Percentiles rank a stretch among this genome's conserved stretches.
These are phyloP conservation scores for Ceratocystiopsis sp. DNA, from an alignment of 2,329 filamentous ascomycete genomes.

Conservation along the genomic window DNA sequence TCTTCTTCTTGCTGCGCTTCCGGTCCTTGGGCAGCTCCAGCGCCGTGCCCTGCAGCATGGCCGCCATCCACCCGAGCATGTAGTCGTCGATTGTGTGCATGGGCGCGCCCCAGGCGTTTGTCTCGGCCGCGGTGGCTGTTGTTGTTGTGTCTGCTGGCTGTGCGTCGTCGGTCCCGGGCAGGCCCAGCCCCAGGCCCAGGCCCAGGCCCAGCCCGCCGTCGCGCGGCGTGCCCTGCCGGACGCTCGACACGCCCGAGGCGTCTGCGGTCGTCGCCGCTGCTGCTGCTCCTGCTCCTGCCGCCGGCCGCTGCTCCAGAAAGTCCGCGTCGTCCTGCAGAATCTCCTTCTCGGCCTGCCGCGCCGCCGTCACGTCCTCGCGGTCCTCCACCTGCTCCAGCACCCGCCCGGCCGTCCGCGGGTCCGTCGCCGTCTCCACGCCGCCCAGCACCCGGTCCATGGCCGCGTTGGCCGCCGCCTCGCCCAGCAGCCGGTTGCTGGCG, in stretches of 20 bases:
- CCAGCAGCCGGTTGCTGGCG: constrained; percentile 24
- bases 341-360: constrained; percentile 75
- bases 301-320: constrained; percentile 48
- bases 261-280: constrained; percentile 25
- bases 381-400: constrained; percentile 86
- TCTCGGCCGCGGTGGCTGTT: not conserved
- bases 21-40: constrained; percentile 48
- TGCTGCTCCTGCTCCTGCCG: constrained; percentile 21
- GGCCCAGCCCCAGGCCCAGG: constrained; percentile 1
- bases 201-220: constrained; percentile 12
- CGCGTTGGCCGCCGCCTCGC: constrained; percentile 55
- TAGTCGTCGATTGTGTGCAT: constrained; percentile 56
- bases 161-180: too few relatives aligned
- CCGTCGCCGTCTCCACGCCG: constrained; percentile 36
- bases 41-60: constrained; percentile 38
- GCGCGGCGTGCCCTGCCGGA: constrained; percentile 33
- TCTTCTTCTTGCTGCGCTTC: constrained; percentile 43
- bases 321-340: constrained; percentile 74
- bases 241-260: constrained; percentile 32
- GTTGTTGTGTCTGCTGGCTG: too few relatives aligned
- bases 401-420: constrained; percentile 45
- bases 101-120: constrained; percentile 39
- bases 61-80: constrained; percentile 54
- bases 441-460: constrained; percentile 79
- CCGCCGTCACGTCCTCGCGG: constrained; percentile 75